Conservation (phyloP, 371 early-diverging fungal species). For the Lichtheimia corymbifera region DNA sequence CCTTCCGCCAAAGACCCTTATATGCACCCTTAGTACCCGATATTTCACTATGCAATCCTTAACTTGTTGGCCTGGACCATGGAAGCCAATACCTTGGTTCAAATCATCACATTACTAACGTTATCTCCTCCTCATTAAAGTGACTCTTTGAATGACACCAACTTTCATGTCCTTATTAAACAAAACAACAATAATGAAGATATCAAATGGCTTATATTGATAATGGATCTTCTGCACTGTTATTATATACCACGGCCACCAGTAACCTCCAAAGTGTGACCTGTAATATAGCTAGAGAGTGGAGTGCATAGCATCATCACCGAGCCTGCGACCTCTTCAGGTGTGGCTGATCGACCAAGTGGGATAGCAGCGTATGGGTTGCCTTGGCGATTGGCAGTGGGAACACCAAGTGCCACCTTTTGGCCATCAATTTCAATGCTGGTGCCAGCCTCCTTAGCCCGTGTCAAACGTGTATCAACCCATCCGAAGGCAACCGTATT, state of each 20-base stretch:
- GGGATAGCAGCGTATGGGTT: slow-evolving; percentile 59
- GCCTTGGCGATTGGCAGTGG: slow-evolving; percentile 49
- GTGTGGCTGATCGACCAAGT: slow-evolving; percentile 59
- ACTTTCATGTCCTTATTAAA: too few species aligned
- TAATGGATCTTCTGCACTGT: too few species aligned
- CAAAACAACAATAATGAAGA: too few species aligned
- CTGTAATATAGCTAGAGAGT: slow-evolving; percentile 62
- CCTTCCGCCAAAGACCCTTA: too few species aligned
- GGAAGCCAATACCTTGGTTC: too few species aligned
- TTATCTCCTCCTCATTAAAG: too few species aligned
- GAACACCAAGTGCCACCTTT: slow-evolving; percentile 68
- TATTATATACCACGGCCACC: slow-evolving; percentile 73
- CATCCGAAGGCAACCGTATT: slow-evolving; percentile 69
- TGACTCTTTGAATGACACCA: too few species aligned
- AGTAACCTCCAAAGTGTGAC: slow-evolving; percentile 67
- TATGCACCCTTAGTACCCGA: too few species aligned
- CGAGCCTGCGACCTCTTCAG: slow-evolving; percentile 67
- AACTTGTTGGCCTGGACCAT: too few species aligned
- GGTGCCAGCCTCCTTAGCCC: slow-evolving; percentile 68
- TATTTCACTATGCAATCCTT: too few species aligned
- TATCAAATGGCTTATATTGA: too few species aligned
- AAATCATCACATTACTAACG: too few species aligned
- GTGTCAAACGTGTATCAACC: slow-evolving; percentile 69
- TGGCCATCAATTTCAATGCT: slow-evolving; percentile 63
- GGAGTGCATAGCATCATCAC: slow-evolving; percentile 61